phyloP scores from a whole-genome alignment of 2,329 filamentous ascomycete genomes.

The Phaeomoniella chlamydospora region DNA sequence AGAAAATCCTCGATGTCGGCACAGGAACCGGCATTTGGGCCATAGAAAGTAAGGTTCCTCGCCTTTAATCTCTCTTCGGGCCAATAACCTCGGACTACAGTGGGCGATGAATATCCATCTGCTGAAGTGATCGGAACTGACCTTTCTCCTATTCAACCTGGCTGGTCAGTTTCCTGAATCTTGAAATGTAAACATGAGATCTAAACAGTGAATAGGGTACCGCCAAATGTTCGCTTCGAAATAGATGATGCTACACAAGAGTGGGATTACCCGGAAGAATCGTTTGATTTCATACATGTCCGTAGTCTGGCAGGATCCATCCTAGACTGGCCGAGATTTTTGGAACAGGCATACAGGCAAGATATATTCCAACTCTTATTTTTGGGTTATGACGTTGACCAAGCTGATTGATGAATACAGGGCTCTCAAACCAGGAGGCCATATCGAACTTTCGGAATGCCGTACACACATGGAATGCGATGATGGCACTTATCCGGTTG shows the following conservation, averaged over 20 bases:
- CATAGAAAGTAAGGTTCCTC: no score
- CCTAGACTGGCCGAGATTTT: slow-evolving; percentile 29
- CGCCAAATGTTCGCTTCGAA: slow-evolving; percentile 31
- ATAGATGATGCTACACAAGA: slow-evolving; percentile 31
- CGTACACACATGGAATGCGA: slow-evolving; percentile 5
- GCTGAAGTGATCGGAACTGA: slow-evolving; percentile 24
- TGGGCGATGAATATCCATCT: slow-evolving; percentile 12
- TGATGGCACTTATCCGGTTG: neutral
- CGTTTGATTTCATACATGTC: slow-evolving; percentile 35
- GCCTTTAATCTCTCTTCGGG: no score
- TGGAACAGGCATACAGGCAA: slow-evolving; percentile 23
- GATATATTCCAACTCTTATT: no score
- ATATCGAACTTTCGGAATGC: slow-evolving; percentile 30
- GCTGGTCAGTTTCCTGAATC: slow-evolving; percentile 13
- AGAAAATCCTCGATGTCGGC: slow-evolving; percentile 18
- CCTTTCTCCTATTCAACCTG: slow-evolving; percentile 34
- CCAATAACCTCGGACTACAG: no score
- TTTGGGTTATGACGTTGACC: no score
- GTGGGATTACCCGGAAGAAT: slow-evolving; percentile 31
- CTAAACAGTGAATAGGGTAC: slow-evolving; percentile 25
- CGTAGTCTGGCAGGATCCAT: slow-evolving; percentile 33
- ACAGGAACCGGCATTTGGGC: slow-evolving; percentile 23
- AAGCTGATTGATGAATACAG: no score
- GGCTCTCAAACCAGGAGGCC: slow-evolving; percentile 27
- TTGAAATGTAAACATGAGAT: slow-evolving; percentile 26